Evolutionary conservation across 306 rosid genomes (phyloP), one percentile per base, ranked within the genome.

Genomic region (Fagus crenata): DNA sequence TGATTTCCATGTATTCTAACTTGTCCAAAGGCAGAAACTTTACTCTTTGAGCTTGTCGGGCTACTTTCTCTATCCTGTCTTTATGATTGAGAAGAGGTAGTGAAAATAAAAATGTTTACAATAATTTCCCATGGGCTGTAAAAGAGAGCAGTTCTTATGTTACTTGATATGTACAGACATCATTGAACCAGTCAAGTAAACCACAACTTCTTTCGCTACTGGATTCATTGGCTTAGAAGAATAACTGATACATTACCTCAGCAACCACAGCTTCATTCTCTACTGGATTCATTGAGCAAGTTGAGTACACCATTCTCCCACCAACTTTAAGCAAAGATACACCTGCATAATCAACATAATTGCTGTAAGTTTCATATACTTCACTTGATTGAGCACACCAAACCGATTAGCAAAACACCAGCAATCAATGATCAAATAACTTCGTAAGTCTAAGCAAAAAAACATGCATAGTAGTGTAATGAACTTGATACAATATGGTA

Each of bases 191-290:
- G 49, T 39, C 17, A 31, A n/a, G 5, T 39, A 39, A 65, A 6
- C 14, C 49, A 65, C 11, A 37, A 32, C 14, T 3, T 37, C 71
- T 15, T 17, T 39, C 71, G 6, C 42, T 65, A 15, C 43, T 17
- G 13, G 11, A 28, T 39, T 39, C 49, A 39, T 60, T 14, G 46
- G 32, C 33, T 35, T 65, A 17, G 61, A 74, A 74, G 65, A 68
- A 75, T 4, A 33, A 58, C 31, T 37, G 11, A 53, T 53, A 56
- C 67, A 37, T 72, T 84, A 96, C 99, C 99, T 96, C 99, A 56
- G 94, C 91, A 85, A 96, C 86, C 79, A 96, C 99, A 39, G 99
- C 99, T 80, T 96, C 99, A 79, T 96, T 92, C 86, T 96, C 99
- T 77, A 96, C 85, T 49, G 99, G 99, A 86, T 96, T 96, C 98